These are phyloP conservation scores for Tricholoma matsutake DNA, from an alignment of 768 basidiomycete species.

Conservation along the genomic window DNA sequence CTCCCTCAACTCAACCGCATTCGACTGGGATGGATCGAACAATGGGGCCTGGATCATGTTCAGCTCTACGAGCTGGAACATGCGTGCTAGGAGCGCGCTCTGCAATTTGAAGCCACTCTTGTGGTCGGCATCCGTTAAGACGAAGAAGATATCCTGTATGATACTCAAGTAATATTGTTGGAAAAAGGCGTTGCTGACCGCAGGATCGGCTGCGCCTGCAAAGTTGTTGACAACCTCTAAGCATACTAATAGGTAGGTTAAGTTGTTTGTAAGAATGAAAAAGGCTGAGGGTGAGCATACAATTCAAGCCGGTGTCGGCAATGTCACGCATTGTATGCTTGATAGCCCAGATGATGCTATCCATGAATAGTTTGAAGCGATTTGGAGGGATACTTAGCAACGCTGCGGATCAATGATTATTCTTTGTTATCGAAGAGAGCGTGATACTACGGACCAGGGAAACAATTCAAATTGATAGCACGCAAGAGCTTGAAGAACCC, in stretches of 20 bases:
- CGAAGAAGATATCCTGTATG: constrained; percentile 94
- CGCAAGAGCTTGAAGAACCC: constrained; percentile 96
- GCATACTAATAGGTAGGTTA: constrained; percentile 54
- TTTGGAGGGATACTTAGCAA: constrained; percentile 79
- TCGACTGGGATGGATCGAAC: constrained; percentile 77
- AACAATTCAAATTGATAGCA: constrained; percentile 89
- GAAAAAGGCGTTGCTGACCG: constrained; percentile 90
- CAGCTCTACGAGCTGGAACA: constrained; percentile 90
- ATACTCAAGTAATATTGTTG: constrained; percentile 92
- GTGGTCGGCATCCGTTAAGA: constrained; percentile 96
- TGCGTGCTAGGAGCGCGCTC: constrained; percentile 83
- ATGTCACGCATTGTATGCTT: constrained; percentile 99
- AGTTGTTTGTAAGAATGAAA: background rate
- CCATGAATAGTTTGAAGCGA: constrained; percentile 98
- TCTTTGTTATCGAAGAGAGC: background rate
- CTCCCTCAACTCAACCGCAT: constrained; percentile 75
- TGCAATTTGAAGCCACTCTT: constrained; percentile 98
- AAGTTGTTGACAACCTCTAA: constrained; percentile 96
- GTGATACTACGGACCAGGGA: constrained; percentile 65
- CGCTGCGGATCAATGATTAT: constrained; percentile 41
- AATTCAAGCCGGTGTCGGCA: constrained; percentile 81
- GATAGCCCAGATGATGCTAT: constrained; percentile 98
- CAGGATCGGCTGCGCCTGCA: constrained; percentile 59
- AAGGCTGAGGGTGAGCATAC: constrained; percentile 38
- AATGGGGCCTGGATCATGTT: constrained; percentile 79